Conservation (phyloP, 352 stramenopile genomes). For the Phytophthora fragariae region DNA sequence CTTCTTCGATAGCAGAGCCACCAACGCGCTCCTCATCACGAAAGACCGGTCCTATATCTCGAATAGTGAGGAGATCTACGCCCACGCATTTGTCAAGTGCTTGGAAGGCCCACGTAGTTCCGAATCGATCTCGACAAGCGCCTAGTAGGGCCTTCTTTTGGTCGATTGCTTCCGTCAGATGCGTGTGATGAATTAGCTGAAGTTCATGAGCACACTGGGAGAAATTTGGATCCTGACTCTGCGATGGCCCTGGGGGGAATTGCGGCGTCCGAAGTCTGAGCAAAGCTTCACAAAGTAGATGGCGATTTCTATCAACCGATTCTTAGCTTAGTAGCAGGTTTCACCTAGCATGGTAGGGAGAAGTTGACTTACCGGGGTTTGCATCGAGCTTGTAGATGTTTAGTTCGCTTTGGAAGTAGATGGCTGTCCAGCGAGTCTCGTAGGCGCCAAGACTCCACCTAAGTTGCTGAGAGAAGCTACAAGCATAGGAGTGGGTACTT, state of each 20-base stretch:
- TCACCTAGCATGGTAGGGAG: not conserved
- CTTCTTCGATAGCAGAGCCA: slow-evolving; percentile 11
- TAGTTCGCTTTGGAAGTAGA: slow-evolving; percentile 55
- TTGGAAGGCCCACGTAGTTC: slow-evolving; percentile 20
- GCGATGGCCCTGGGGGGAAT: slow-evolving; percentile 23
- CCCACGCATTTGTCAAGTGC: slow-evolving; percentile 23
- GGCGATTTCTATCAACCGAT: slow-evolving; percentile 38
- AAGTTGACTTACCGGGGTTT: slow-evolving; percentile 42
- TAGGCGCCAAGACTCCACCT: slow-evolving; percentile 51
- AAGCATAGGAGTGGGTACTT: not conserved
- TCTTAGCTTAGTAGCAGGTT: not conserved
- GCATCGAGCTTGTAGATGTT: slow-evolving; percentile 58
- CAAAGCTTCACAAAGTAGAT: slow-evolving; percentile 37
- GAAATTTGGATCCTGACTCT: slow-evolving; percentile 38
- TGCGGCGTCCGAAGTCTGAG: slow-evolving; percentile 38
- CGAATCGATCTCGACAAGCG: slow-evolving; percentile 36
- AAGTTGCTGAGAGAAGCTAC: slow-evolving; percentile 49
- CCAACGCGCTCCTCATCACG: slow-evolving; percentile 4
- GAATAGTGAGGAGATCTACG: slow-evolving; percentile 23
- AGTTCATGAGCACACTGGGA: slow-evolving; percentile 50
- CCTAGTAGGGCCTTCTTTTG: slow-evolving; percentile 45
- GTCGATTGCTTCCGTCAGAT: slow-evolving; percentile 42
- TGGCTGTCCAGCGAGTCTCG: slow-evolving; percentile 53
- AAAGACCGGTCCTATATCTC: slow-evolving; percentile 26
- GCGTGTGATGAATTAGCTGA: slow-evolving; percentile 44